phyloP scores from a whole-genome alignment of 768 basidiomycete species.

The Termitomyces sp. region DNA sequence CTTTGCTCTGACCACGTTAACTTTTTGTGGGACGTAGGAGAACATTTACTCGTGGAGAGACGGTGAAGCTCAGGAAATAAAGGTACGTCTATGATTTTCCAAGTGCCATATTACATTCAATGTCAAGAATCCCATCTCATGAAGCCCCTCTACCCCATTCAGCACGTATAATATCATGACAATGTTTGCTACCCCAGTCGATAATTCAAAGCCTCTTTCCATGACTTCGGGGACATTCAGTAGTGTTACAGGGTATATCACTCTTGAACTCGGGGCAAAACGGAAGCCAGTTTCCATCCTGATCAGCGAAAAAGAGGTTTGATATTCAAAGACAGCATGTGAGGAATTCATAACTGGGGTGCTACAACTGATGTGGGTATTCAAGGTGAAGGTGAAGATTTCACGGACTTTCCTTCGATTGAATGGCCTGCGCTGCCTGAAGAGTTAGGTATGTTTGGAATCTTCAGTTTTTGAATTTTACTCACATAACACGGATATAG shows the following conservation, averaged over 20 bases:
- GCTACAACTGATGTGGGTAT: background rate
- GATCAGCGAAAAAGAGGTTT: slow-evolving; percentile 61
- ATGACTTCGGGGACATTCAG: slow-evolving; percentile 60
- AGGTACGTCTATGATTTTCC: slow-evolving; percentile 39
- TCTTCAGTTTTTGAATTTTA: background rate
- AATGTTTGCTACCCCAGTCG: slow-evolving; percentile 55
- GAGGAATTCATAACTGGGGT: background rate
- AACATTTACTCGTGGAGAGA: slow-evolving; percentile 84
- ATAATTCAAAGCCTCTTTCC: slow-evolving; percentile 49
- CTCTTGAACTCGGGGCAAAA: slow-evolving; percentile 72
- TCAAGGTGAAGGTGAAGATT: slow-evolving; percentile 56
- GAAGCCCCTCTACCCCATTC: slow-evolving; percentile 87
- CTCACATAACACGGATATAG: slow-evolving; percentile 30
- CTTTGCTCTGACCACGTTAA: too few relatives aligned
- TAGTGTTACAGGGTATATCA: slow-evolving; percentile 84
- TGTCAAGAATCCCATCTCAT: slow-evolving; percentile 41
- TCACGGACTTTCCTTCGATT: slow-evolving; percentile 46
- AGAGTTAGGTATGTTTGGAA: slow-evolving; percentile 53
- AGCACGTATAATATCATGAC: slow-evolving; percentile 69
- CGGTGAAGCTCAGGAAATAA: slow-evolving; percentile 69
- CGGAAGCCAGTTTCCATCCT: slow-evolving; percentile 60
- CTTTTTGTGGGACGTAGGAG: slow-evolving; percentile 84
- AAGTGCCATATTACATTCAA: background rate
- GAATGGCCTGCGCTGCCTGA: slow-evolving; percentile 82
- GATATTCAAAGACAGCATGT: slow-evolving; percentile 77